Base-by-base conservation (phyloP, 495 filamentous ascomycete genomes). In the Staphylotrichum tortipilum region DNA sequence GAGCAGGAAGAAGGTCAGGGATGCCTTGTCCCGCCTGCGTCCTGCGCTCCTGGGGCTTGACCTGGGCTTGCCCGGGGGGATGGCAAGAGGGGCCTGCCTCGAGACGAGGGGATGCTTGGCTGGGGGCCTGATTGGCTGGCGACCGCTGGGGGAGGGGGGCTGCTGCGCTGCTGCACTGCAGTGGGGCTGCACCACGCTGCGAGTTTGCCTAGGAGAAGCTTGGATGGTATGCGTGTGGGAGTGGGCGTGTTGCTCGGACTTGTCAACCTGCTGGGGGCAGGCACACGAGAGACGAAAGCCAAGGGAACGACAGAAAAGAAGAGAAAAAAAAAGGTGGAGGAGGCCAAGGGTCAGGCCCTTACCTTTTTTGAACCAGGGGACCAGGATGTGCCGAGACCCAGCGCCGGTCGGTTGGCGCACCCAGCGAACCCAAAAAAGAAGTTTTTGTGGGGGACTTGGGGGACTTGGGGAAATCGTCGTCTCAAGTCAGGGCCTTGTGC, bases 401-500 rank as follows among this genome's bases (percentile, higher is more conserved):
- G 50, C 35, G 22, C 41, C 18, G 18, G 24, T n/a, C 12, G 51
- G 37, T 49, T 38, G 34, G 40, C 43, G 41, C 40, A 53, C 42
- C 52, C 55, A 50, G 41, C 18, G 23, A 39, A 15, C 53, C 53
- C 36, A 57, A 56, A 58, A 58, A 57, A 57, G 54, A 45, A 34
- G 30, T 10, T 45, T 45, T 18, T 50, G 47, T 53, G 49, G 54
- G 56, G 60, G 56, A 52, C 44, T 21, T 34, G 44, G 50, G 50
- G 52, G n/a, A n/a, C n/a, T n/a, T n/a, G n/a, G n/a, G n/a, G n/a
- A n/a, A n/a, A n/a, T n/a, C n/a, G 50, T 39, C 34, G 42, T 44
- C 42, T 44, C 42, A 44, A 44, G 18, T 43, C 21, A n/a, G n/a
- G 14, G 35, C 7, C 9, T 19, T 15, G 17, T 39, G 50, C 14